Percentiles rank a stretch among this genome's conserved stretches.
phyloP scores from a whole-genome alignment of 1,139 yeast species.

The Sugiyamaella neomexicana region DNA sequence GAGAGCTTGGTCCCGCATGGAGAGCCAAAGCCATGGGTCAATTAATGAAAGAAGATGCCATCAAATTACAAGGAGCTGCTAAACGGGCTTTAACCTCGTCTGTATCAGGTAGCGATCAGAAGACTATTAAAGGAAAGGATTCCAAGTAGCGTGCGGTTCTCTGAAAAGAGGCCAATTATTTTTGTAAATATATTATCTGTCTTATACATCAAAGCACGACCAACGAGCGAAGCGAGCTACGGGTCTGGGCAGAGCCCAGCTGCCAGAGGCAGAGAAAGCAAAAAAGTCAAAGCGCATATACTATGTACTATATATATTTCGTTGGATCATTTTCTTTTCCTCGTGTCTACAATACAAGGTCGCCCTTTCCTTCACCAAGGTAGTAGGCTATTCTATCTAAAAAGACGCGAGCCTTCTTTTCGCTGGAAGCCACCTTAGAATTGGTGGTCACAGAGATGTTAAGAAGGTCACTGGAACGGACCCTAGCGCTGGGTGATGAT shows the following conservation, averaged over 20 bases:
- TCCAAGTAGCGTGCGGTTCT: background rate
- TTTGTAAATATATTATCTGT: too few species aligned
- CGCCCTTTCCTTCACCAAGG: slow-evolving; percentile 34
- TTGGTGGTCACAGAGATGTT: slow-evolving; percentile 51
- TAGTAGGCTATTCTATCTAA: slow-evolving; percentile 37
- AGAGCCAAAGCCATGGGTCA: slow-evolving; percentile 38
- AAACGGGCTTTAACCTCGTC: slow-evolving; percentile 23
- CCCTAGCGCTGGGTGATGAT: slow-evolving; percentile 31
- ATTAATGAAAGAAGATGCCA: slow-evolving; percentile 40
- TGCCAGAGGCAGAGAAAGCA: background rate
- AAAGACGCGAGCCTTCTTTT: slow-evolving; percentile 47
- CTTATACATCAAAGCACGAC: background rate
- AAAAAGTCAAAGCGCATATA: background rate
- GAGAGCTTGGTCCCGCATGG: slow-evolving; percentile 45
- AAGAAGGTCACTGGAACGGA: slow-evolving; percentile 29
- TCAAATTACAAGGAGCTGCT: slow-evolving; percentile 26
- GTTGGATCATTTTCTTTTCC: slow-evolving; percentile 8
- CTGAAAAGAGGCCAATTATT: too few species aligned
- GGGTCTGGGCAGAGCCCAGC: background rate
- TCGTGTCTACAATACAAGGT: slow-evolving; percentile 24
- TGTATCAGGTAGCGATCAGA: slow-evolving; percentile 11
- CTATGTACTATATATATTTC: slow-evolving; percentile 16
- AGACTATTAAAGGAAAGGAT: slow-evolving; percentile 7
- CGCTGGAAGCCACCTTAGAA: slow-evolving; percentile 45
- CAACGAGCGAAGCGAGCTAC: background rate